phyloP scores from a whole-genome alignment of 1,284 basidiomycete genomes.

The Stereum hirsutum region DNA sequence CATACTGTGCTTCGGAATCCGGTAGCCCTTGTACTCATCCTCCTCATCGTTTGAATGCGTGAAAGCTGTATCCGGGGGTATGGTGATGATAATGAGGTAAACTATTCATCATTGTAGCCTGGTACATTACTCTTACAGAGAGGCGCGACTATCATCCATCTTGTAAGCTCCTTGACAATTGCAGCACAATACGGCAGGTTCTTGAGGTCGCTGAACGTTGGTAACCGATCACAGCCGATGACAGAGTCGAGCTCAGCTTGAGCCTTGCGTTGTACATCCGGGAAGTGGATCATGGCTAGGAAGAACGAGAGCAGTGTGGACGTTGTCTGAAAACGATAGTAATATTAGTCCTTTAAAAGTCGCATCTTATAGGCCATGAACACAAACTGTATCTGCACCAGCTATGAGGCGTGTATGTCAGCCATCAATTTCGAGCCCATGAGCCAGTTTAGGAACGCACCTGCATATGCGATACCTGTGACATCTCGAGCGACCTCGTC shows the following conservation, averaged over 20 bases:
- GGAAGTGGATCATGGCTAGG: slow-evolving; percentile 1
- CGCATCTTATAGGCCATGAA: slow-evolving; percentile 3
- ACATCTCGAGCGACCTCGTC: neutral
- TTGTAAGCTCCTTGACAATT: slow-evolving; percentile 13
- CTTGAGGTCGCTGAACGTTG: neutral
- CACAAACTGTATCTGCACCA: slow-evolving; percentile 4
- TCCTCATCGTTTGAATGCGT: slow-evolving; percentile 16
- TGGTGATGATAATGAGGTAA: neutral
- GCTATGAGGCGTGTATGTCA: too few species aligned
- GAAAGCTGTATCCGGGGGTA: slow-evolving; percentile 6
- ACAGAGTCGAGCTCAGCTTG: slow-evolving; percentile 1
- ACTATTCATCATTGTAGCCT: neutral
- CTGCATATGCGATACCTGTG: neutral
- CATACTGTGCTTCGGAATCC: slow-evolving; percentile 31
- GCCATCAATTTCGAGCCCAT: too few species aligned
- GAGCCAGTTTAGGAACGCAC: too few species aligned
- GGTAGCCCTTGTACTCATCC: slow-evolving; percentile 33
- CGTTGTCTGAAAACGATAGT: slow-evolving; percentile 12
- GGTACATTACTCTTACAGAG: slow-evolving; percentile 3
- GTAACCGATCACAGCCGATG: neutral
- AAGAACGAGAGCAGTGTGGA: slow-evolving; percentile 2
- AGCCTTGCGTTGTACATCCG: slow-evolving; percentile 1
- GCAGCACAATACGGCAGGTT: neutral
- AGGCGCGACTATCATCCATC: slow-evolving; percentile 8
- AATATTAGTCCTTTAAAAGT: slow-evolving; percentile 2